These are phyloP conservation scores for Neophaeococcomyces mojaviensis DNA, from an alignment of 2,329 filamentous ascomycete species.

Conservation along the genomic window DNA sequence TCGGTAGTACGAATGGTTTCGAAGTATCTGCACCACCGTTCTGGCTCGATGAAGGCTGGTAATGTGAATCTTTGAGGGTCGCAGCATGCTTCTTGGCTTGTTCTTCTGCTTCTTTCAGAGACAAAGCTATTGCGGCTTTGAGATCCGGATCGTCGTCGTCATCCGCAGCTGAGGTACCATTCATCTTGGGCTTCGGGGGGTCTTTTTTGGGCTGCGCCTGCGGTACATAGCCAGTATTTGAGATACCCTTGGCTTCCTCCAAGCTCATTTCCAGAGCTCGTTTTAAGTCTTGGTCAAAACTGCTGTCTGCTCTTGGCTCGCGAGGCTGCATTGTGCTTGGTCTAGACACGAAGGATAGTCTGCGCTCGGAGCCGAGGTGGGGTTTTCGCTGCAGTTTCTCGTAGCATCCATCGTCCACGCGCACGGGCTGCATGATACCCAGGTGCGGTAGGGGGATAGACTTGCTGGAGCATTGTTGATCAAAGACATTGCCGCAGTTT, in stretches of 20 bases:
- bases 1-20: conserved; percentile 53
- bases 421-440: conserved; percentile 81
- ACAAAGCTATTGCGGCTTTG: conserved; percentile 91
- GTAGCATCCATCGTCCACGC: conserved; percentile 94
- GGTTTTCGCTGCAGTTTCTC: conserved; percentile 71
- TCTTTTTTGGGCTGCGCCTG: conserved; percentile 43
- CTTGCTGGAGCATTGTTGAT: conserved; percentile 89
- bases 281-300: conserved; percentile 91
- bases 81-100: conserved; percentile 88
- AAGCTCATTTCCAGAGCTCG: conserved; percentile 92
- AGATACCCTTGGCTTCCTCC: conserved; percentile 75
- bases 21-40: conserved; percentile 43
- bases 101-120: conserved; percentile 92
- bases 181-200: conserved; percentile 30
- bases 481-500: conserved; percentile 97
- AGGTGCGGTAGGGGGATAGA: conserved; percentile 80
- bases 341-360: conserved; percentile 42
- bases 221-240: conserved; percentile 61
- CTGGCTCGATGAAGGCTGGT: conserved; percentile 54
- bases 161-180: conserved; percentile 35
- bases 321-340: conserved; percentile 82
- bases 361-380: conserved; percentile 24
- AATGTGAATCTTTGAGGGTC: conserved; percentile 52
- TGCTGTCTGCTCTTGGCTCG: conserved; percentile 77
- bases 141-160: conserved; percentile 90